Evolutionary conservation across 345 rosid genomes (phyloP).

Genomic region (Populus davidiana): DNA sequence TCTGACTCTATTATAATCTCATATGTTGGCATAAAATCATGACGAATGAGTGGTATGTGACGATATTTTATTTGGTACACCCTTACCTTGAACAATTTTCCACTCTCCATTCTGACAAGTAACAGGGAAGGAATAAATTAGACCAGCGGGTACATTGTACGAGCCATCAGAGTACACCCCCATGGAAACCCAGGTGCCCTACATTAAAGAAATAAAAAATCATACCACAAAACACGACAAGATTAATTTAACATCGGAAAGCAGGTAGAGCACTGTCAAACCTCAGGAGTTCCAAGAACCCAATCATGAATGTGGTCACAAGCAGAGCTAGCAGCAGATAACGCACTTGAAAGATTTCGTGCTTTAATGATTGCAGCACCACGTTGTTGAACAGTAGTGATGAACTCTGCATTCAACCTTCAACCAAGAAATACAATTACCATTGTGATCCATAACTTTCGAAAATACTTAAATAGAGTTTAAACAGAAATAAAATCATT

Average conservation of each 20-base stretch:
- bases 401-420: slow-evolving; percentile 89
- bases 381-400: slow-evolving; percentile 89
- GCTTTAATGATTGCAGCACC: slow-evolving; percentile 99
- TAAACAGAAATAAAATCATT: neutral
- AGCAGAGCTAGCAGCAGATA: slow-evolving; percentile 98
- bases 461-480: neutral
- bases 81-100: slow-evolving; percentile 84
- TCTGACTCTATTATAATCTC: neutral
- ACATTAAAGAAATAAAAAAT: neutral
- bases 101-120: slow-evolving; percentile 86
- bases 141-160: slow-evolving; percentile 89
- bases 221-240: neutral
- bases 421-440: slow-evolving; percentile 7
- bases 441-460: neutral
- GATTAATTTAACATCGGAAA: neutral
- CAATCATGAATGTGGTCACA: slow-evolving; percentile 99
- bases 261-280: slow-evolving; percentile 14
- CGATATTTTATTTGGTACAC: neutral
- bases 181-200: slow-evolving; percentile 99
- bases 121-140: slow-evolving; percentile 94
- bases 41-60: neutral
- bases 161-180: slow-evolving; percentile 99
- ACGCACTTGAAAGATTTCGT: slow-evolving; percentile 88
- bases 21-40: neutral
- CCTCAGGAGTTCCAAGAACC: slow-evolving; percentile 99